Percentiles rank a stretch among this genome's conserved stretches.
phyloP scores from a whole-genome alignment of 805 yeast genomes.

The Candida sphagnicola region DNA sequence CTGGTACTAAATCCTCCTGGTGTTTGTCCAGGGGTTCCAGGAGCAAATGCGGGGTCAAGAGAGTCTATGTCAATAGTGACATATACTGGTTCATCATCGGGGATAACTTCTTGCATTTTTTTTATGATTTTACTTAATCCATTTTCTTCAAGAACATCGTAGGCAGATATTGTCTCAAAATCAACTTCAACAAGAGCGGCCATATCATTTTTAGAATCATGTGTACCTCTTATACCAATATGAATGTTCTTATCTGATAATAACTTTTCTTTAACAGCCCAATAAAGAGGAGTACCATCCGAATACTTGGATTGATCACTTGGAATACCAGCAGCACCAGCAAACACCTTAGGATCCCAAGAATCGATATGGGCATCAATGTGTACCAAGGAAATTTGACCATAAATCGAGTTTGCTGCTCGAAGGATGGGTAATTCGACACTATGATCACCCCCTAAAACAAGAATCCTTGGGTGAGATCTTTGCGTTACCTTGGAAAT shows the following conservation, averaged over 20 bases:
- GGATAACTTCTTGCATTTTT: slow-evolving; percentile 32
- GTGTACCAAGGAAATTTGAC: slow-evolving; percentile 48
- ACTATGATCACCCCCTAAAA: slow-evolving; percentile 61
- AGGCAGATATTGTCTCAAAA: slow-evolving; percentile 40
- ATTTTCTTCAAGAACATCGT: slow-evolving; percentile 40
- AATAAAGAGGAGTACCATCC: slow-evolving; percentile 61
- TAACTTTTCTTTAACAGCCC: slow-evolving; percentile 60
- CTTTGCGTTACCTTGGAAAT: no score
- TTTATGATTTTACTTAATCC: slow-evolving; percentile 34
- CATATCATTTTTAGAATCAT: slow-evolving; percentile 28
- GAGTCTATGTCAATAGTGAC: slow-evolving; percentile 20
- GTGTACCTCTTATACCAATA: slow-evolving; percentile 63
- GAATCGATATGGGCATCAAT: slow-evolving; percentile 68
- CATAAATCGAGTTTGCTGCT: slow-evolving; percentile 47
- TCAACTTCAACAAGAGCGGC: slow-evolving; percentile 48
- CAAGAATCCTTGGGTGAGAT: slow-evolving; percentile 42
- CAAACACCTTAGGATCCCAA: slow-evolving; percentile 58
- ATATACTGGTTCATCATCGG: slow-evolving; percentile 24
- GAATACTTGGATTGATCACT: slow-evolving; percentile 56
- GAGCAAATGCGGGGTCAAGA: slow-evolving; percentile 18
- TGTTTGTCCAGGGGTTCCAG: slow-evolving; percentile 19
- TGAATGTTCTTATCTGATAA: slow-evolving; percentile 46
- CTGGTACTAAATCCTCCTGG: slow-evolving; percentile 19
- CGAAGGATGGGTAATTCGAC: slow-evolving; percentile 46
- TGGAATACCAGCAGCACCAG: slow-evolving; percentile 61